A percentile compares a stretch with the other conserved stretches of the same genome.
phyloP scores from a whole-genome alignment of 2,329 filamentous ascomycete genomes.

The Aspergillus arachidicola region DNA sequence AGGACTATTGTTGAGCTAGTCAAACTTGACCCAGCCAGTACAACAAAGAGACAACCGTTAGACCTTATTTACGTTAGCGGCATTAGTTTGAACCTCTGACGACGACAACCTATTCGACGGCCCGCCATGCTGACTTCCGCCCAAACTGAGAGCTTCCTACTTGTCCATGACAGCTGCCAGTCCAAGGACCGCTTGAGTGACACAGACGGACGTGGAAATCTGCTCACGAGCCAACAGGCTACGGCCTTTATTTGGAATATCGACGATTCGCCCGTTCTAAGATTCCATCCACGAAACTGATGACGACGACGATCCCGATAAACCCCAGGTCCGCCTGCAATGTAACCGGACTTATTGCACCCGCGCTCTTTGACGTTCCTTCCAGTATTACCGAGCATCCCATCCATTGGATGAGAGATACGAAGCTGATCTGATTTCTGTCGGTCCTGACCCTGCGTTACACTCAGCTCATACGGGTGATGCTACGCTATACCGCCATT shows the following conservation, averaged over 20 bases:
- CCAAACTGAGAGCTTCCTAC: slow-evolving; percentile 2
- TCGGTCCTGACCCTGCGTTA: slow-evolving; percentile 12
- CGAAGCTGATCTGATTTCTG: slow-evolving; percentile 4
- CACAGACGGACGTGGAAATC: not conserved
- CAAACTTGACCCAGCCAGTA: slow-evolving; percentile 1
- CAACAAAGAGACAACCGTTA: not conserved
- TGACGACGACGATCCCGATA: not conserved
- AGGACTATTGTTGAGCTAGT: not conserved
- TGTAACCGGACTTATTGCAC: slow-evolving; percentile 21
- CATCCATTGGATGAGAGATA: slow-evolving; percentile 9
- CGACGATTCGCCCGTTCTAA: not conserved
- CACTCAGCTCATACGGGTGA: slow-evolving; percentile 17
- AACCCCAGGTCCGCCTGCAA: slow-evolving; percentile 15
- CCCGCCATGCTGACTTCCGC: slow-evolving; percentile 9
- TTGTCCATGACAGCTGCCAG: slow-evolving; percentile 3
- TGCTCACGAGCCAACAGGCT: not conserved
- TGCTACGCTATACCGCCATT: slow-evolving; percentile 18
- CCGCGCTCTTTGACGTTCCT: slow-evolving; percentile 8
- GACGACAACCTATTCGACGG: slow-evolving; percentile 4
- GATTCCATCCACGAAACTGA: not conserved
- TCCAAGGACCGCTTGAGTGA: not conserved
- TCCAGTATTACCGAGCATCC: not conserved
- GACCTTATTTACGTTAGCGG: slow-evolving; percentile 3
- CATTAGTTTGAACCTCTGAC: not conserved
- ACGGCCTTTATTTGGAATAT: not conserved